These are phyloP conservation scores for Penicillium desertorum DNA, from an alignment of 495 filamentous ascomycete genomes.

Conservation along the genomic window DNA sequence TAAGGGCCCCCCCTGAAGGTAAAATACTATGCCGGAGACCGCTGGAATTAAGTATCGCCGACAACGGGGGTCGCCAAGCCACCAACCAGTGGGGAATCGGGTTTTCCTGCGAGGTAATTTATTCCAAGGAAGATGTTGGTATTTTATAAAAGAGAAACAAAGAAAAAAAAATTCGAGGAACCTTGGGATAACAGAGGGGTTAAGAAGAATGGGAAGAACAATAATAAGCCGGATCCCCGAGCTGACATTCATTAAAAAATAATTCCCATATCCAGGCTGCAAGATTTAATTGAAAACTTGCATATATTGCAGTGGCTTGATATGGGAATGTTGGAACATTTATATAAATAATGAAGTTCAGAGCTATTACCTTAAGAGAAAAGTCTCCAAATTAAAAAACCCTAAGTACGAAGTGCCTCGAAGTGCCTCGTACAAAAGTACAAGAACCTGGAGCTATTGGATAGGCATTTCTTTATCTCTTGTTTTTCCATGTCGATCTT, in stretches of 20 bases:
- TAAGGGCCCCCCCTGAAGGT: constrained; percentile 30
- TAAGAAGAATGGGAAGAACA: constrained; percentile 1
- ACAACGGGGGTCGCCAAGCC: constrained; percentile 30
- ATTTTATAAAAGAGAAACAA: not conserved
- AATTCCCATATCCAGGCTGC: not conserved
- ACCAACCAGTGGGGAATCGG: constrained; percentile 18
- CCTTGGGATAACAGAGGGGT: not conserved
- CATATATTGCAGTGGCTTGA: not conserved
- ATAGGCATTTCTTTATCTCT: not conserved
- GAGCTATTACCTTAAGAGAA: not conserved
- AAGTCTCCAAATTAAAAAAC: not conserved
- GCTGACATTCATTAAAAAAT: not conserved
- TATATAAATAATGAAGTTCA: not conserved
- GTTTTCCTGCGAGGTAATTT: not conserved
- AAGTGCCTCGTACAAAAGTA: not conserved
- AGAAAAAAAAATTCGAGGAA: no score
- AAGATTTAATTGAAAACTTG: not conserved
- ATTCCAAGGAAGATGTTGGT: not conserved
- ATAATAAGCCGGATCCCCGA: not conserved
- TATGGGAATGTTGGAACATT: not conserved
- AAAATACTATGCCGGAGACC: constrained; percentile 32
- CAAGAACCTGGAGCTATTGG: not conserved
- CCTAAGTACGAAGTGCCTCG: not conserved
- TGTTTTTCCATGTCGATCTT: constrained; percentile 1
- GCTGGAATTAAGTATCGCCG: constrained; percentile 39